Evolutionary conservation across 2,329 filamentous ascomycete genomes (phyloP).

Genomic region (Penicillium psychrosexuale): DNA sequence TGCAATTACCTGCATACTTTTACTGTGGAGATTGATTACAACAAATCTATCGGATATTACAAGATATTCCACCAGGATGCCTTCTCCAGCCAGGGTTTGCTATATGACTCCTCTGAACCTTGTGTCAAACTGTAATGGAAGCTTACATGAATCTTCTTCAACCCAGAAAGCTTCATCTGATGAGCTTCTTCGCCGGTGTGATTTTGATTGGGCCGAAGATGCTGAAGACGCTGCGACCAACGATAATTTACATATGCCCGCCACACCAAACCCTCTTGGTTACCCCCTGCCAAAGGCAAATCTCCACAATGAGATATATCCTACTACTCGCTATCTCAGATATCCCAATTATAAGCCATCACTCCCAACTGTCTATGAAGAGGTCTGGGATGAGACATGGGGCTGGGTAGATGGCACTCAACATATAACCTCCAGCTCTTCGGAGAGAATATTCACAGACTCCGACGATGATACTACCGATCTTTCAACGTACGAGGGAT

Average conservation of each 20-base stretch:
- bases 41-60: not conserved
- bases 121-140: no score
- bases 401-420: not conserved
- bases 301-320: not conserved
- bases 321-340: not conserved
- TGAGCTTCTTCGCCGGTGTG: not conserved
- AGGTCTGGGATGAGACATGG: not conserved
- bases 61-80: not conserved
- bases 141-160: not conserved
- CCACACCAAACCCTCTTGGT: not conserved
- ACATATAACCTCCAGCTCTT: not conserved
- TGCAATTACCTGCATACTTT: not conserved
- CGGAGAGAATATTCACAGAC: not conserved
- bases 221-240: not conserved
- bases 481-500: not conserved
- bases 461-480: not conserved
- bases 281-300: not conserved
- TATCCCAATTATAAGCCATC: not conserved
- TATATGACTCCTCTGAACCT: not conserved
- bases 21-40: not conserved
- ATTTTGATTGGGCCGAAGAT: conserved; percentile 13
- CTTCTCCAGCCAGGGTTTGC: not conserved
- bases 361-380: not conserved
- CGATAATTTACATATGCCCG: no score
- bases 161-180: not conserved